Evolutionary conservation across 2,329 filamentous ascomycete genomes (phyloP), one percentile per base, ranked within the genome.

Genomic region (Botryotinia globosa): DNA sequence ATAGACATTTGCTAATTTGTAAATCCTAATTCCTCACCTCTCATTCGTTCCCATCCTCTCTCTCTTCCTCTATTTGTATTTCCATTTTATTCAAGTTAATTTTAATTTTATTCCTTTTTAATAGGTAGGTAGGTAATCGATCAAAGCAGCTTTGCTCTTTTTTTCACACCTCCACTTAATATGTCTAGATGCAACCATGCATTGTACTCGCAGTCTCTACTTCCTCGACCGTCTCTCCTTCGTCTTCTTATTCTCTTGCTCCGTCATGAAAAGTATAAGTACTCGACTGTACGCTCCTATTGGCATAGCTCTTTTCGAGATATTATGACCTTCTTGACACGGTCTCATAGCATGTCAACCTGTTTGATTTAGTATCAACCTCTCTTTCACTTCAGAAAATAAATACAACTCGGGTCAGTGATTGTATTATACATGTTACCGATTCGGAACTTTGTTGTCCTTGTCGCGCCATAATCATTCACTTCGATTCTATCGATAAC

Each of bases 101-200:
- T 32, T 44, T 20, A 34, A 22, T 39, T 48, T 34, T 34, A 42
- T 67, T 67, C 34, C 51, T 56, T 68, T 68, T 68, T 56, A 25
- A 42, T 8, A 54, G 25, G 34, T 34, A 34, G 34, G 34, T 34
- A 32, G 32, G 5, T 34, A 34, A 54, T 65, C 37, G 37, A 44
- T 59, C 34, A 71, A 65, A 54, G 42, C 58, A 42, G 59, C 44
- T 66, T 56, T 34, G 25, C 54, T 71, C 65, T 56, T 12, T 71
- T 42, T 18, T 71, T 42, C 37, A 25, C 61, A 66, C 62, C 59
- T 66, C 69, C 61, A 66, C 69, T 64, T 34, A 64, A 32, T 54
- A 71, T 45, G 44, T 71, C 39, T 69, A 56, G 69, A 71, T 54
- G 69, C 69, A 71, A 71, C 59, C 59, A 71, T 71, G 69, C 44